A percentile compares a stretch with the other conserved stretches of the same genome.
These are phyloP conservation scores for Dillenia suffruticosa DNA, from an alignment of 164 flowering plant genomes.

Conservation along the genomic window DNA sequence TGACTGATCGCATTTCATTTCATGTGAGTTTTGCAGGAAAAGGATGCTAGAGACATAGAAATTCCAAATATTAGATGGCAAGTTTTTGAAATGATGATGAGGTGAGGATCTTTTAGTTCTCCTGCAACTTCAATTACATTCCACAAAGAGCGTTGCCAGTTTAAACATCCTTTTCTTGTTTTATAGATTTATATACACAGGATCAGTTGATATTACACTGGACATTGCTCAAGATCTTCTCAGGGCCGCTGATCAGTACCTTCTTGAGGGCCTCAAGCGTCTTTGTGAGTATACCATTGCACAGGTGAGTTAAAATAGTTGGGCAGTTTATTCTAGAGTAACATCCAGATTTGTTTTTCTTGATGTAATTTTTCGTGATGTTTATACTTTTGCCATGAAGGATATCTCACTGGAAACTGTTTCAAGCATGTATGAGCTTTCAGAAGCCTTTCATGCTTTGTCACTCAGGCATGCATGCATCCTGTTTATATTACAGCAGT, in stretches of 20 bases:
- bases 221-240: conserved; percentile 73
- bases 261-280: conserved; percentile 68
- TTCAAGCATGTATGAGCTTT: conserved; percentile 87
- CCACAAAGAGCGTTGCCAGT: neutral
- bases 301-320: conserved; percentile 30
- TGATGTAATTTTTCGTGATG: neutral
- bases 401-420: conserved; percentile 88
- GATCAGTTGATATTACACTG: conserved; percentile 49
- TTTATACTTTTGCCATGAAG: conserved; percentile 23
- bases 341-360: neutral
- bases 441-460: conserved; percentile 88
- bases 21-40: conserved; percentile 51
- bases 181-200: conserved; percentile 65
- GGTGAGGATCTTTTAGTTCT: conserved; percentile 27
- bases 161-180: conserved; percentile 10
- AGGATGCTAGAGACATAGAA: conserved; percentile 92
- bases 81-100: conserved; percentile 78
- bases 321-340: neutral
- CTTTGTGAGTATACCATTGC: conserved; percentile 64
- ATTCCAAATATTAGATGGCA: conserved; percentile 94
- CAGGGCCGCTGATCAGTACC: conserved; percentile 75
- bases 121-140: neutral
- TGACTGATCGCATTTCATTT: no score
- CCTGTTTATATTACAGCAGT: conserved; percentile 80
- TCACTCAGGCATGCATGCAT: conserved; percentile 85